These are phyloP conservation scores for Heterococcus sp. DNA, from an alignment of 108 stramenopile species.

Conservation along the genomic window DNA sequence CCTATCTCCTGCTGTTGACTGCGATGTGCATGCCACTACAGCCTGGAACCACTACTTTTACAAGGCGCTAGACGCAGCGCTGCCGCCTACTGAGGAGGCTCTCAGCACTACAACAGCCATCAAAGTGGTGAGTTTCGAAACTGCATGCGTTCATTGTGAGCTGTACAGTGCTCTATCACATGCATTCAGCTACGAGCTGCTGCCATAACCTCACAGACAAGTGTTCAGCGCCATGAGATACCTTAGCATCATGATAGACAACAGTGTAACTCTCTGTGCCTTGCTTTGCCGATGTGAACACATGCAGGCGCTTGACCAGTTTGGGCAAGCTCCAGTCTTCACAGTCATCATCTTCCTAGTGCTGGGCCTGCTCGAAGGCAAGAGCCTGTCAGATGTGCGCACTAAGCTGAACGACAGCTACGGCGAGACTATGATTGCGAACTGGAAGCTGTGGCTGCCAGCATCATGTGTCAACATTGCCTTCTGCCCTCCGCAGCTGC, in stretches of 20 bases:
- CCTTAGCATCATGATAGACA: too few species aligned
- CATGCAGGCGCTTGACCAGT: constrained; percentile 77
- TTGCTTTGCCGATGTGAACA: too few species aligned
- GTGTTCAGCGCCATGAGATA: too few species aligned
- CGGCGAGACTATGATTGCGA: constrained; percentile 78
- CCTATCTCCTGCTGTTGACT: too few species aligned
- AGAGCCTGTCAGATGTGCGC: constrained; percentile 60
- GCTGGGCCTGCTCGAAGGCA: constrained; percentile 77
- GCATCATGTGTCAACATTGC: constrained; percentile 83
- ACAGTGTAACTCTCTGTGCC: too few species aligned
- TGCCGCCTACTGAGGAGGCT: constrained; percentile 83
- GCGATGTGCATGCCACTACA: too few species aligned
- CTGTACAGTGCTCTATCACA: too few species aligned
- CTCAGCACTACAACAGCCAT: constrained; percentile 73
- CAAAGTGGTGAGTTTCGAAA: constrained; percentile 62
- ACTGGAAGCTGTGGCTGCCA: constrained; percentile 81
- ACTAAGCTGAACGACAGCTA: constrained; percentile 75
- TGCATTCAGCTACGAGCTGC: too few species aligned
- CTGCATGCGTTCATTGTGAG: not conserved
- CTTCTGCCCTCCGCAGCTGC: constrained; percentile 76
- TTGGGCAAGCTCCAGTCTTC: constrained; percentile 84
- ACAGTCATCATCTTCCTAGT: constrained; percentile 82
- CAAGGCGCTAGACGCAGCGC: constrained; percentile 70
- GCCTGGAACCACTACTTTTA: constrained; percentile 84
- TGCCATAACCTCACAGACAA: too few species aligned